phyloP scores from a whole-genome alignment of 495 filamentous ascomycete species.

The Cladorrhinum samala region DNA sequence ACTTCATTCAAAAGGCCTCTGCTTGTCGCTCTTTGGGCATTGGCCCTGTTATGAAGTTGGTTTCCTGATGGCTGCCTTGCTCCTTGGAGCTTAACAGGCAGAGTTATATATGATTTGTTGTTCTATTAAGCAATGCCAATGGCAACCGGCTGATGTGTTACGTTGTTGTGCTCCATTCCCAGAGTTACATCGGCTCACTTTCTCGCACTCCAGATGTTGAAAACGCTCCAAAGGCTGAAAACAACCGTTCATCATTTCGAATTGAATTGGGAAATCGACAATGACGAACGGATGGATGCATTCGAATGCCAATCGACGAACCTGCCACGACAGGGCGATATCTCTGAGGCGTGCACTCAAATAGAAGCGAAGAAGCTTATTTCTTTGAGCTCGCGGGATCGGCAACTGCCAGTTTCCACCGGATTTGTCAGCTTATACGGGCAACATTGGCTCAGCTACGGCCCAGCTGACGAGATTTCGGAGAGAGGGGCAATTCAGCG shows the following conservation, averaged over 20 bases:
- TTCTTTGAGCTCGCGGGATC: neutral
- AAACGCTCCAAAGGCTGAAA: no score
- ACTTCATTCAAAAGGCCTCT: neutral
- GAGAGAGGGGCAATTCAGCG: neutral
- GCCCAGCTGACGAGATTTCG: neutral
- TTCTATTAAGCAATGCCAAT: neutral
- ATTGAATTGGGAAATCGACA: neutral
- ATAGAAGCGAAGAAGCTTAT: no score
- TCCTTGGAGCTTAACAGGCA: neutral
- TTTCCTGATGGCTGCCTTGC: neutral
- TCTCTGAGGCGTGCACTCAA: no score
- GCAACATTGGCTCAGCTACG: neutral
- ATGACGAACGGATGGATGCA: no score
- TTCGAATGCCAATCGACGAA: no score
- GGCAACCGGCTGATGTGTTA: neutral
- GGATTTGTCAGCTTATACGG: conserved; percentile 11
- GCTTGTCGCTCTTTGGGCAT: neutral
- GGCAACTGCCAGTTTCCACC: neutral
- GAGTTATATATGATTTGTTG: neutral
- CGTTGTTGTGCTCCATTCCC: neutral
- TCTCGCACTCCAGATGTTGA: no score
- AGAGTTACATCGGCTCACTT: neutral
- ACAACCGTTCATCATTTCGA: neutral
- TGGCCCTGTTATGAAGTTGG: neutral
- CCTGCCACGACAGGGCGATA: no score